Evolutionary conservation across 176 grass and related monocot species (phyloP).

Genomic region (Aegilops sharonensis): DNA sequence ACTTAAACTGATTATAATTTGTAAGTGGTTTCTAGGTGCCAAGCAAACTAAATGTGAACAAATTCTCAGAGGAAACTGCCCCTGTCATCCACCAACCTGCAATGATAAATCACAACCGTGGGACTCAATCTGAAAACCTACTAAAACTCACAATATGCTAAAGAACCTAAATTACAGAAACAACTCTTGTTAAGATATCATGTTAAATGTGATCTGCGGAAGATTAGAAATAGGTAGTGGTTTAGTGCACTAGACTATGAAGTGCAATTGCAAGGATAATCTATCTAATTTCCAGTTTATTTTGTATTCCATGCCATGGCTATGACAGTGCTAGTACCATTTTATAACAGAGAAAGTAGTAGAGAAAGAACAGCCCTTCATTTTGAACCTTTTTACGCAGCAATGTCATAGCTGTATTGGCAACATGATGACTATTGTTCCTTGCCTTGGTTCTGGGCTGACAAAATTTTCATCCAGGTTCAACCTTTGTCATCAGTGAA

Average conservation of each 20-base stretch:
- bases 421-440: neutral
- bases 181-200: neutral
- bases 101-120: neutral
- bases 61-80: neutral
- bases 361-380: neutral
- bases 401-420: neutral
- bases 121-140: neutral
- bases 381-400: neutral
- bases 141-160: neutral
- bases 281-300: neutral
- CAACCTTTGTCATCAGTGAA: conserved; percentile 74
- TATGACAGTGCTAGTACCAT: neutral
- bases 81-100: neutral
- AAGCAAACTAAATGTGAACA: neutral
- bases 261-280: neutral
- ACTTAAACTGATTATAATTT: neutral
- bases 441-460: conserved; percentile 21
- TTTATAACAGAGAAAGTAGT: conserved; percentile 18
- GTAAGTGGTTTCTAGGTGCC: neutral
- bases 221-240: neutral
- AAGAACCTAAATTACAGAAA: conserved; percentile 4
- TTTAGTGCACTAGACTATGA: neutral
- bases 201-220: neutral
- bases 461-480: conserved; percentile 43
- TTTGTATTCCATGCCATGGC: neutral